Base-by-base conservation (phyloP, 2,329 filamentous ascomycete genomes). In the Mariannaea elegans region DNA sequence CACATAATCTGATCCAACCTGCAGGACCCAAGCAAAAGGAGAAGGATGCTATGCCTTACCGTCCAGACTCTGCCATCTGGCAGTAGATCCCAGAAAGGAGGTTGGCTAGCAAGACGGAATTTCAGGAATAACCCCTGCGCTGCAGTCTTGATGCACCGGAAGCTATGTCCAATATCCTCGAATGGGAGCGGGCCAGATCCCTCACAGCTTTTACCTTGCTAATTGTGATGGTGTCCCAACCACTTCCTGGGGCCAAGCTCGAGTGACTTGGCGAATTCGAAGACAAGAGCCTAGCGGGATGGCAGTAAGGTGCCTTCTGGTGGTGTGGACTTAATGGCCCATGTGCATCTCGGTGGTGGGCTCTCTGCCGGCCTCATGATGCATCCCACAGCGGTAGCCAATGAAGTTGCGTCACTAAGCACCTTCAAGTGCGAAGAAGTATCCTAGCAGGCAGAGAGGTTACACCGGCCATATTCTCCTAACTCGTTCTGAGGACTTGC, bases 91-190 rank as follows among this genome's bases (percentile, higher is more conserved):
- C n/a, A 14, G 12, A 21, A 16, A 14, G 53, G 34, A 56, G 57
- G 29, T 45, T 47, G 56, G 55, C 39, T 52, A 34, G 77, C 77
- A 80, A 73, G 75, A 75, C 75, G 76, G 76, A 77, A 75, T 78
- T 80, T 72, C 73, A 75, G 70, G 74, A 71, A 73, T 69, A 61
- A 60, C 51, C 65, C 63, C 9, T 27, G 69, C 61, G 56, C 9
- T 27, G 69, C 61, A 58, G 34, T 56, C 50, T 41, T 38, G 47
- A 68, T 68, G 36, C 52, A 56, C 29, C 42, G 21, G n/a, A 44
- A 56, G 52, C 47, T 24, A 29, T 38, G 29, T 23, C 36, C 34
- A 5, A 19, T 27, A 53, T 59, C 41, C 48, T 23, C 18, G 16
- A 10, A 42, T 32, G 42, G 51, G 27, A 32, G 32, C 31, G 36